Conservation (phyloP, 495 filamentous ascomycete genomes). For the Penicillium arizonense region DNA sequence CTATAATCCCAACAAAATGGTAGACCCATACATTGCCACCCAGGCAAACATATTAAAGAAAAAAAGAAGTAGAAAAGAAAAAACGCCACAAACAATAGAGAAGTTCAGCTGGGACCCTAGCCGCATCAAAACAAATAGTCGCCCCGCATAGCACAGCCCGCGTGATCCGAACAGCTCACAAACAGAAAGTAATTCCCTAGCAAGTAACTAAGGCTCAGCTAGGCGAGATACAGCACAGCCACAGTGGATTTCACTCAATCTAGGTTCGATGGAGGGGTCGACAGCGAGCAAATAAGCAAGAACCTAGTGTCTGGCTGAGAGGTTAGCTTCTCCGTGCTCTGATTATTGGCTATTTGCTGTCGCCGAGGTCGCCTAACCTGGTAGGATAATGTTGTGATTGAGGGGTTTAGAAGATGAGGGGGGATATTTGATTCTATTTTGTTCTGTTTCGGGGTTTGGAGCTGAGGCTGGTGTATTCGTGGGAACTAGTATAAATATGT, state of each 20-base stretch:
- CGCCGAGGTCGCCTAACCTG: neutral
- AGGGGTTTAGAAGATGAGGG: neutral
- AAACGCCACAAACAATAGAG: no score
- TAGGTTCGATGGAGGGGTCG: neutral
- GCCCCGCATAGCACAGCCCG: no score
- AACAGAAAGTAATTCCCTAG: no score
- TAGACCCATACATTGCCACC: no score
- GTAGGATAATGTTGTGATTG: slow-evolving; percentile 1
- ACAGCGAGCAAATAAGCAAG: neutral
- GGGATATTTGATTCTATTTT: neutral
- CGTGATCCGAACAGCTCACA: no score
- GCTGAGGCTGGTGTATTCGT: no score
- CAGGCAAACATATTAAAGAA: no score
- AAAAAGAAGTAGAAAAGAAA: no score
- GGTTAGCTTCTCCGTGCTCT: neutral
- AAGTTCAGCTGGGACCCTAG: no score
- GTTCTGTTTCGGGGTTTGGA: neutral
- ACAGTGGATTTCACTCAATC: neutral
- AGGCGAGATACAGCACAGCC: neutral
- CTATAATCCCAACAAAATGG: no score
- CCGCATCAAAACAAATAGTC: no score
- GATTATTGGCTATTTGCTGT: neutral
- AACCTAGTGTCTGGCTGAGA: neutral
- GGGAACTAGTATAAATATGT: neutral
- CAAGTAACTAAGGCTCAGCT: neutral